Conservation (phyloP, 2,329 filamentous ascomycete species). For the Colletotrichum sp. region DNA sequence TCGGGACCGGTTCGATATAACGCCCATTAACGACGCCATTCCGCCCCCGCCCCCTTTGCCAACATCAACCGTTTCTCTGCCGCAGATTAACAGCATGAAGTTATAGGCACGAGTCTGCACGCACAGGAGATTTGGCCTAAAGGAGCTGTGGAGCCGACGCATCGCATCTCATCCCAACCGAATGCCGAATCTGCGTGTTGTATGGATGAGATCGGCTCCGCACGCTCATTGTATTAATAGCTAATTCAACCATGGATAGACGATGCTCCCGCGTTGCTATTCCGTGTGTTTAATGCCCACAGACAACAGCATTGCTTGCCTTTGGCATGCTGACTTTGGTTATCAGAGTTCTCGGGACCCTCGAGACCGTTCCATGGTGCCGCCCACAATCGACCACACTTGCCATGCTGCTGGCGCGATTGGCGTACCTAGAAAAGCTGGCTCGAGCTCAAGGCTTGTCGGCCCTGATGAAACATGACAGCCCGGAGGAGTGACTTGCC, state of each 20-base stretch:
- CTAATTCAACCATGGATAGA: background rate
- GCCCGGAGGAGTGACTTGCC: background rate
- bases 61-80: background rate
- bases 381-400: background rate
- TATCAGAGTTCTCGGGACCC: background rate
- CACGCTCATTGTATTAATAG: slow-evolving; percentile 10
- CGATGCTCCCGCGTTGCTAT: background rate
- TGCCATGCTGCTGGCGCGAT: background rate
- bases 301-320: background rate
- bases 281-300: background rate
- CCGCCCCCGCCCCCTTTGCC: background rate
- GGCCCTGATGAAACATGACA: slow-evolving; percentile 12
- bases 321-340: background rate
- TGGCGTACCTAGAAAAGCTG: slow-evolving; percentile 5
- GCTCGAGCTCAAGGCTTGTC: slow-evolving; percentile 4
- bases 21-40: background rate
- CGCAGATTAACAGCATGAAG: background rate
- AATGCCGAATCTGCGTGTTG: slow-evolving; percentile 18
- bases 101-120: background rate
- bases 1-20: background rate
- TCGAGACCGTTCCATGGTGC: background rate
- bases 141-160: slow-evolving; percentile 17
- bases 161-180: slow-evolving; percentile 16
- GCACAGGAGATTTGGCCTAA: slow-evolving; percentile 6
- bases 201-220: slow-evolving; percentile 13